Evolutionary conservation across 106 monocot genomes (phyloP).

Genomic region (Dendrobium nobile): DNA sequence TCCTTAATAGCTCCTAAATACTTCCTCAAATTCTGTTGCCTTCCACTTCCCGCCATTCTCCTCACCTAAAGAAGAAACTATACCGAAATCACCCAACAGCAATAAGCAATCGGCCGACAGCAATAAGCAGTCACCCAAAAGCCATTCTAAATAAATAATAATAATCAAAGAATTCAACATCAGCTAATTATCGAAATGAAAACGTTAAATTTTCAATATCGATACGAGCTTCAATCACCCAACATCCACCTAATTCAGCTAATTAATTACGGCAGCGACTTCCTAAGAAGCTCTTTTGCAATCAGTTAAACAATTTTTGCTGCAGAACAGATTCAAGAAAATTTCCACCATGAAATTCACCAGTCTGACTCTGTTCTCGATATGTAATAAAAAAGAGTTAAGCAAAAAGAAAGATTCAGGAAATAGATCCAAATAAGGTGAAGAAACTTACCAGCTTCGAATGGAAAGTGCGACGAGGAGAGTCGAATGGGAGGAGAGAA

Average conservation of each 20-base stretch:
- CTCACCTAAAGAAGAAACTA: neutral
- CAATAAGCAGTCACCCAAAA: neutral
- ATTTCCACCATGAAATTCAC: neutral
- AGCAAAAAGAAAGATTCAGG: no score
- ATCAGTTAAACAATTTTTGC: neutral
- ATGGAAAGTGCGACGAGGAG: no score
- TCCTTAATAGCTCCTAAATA: slow-evolving; percentile 91
- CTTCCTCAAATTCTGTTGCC: slow-evolving; percentile 62
- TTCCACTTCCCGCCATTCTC: slow-evolving; percentile 47
- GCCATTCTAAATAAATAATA: neutral
- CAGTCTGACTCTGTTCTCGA: neutral
- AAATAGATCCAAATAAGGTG: neutral
- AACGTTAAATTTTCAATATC: neutral
- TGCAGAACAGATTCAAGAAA: neutral
- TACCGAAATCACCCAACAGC: neutral
- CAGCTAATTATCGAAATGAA: neutral
- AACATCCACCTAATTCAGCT: neutral
- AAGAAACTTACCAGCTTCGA: neutral
- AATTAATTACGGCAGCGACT: neutral
- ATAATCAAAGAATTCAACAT: neutral
- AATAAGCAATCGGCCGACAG: neutral
- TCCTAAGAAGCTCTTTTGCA: neutral
- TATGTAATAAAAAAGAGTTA: no score
- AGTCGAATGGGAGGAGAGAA: no score
- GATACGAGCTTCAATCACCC: neutral